phyloP scores from a whole-genome alignment of 2,329 filamentous ascomycete species.

The Botrytis squamosa region DNA sequence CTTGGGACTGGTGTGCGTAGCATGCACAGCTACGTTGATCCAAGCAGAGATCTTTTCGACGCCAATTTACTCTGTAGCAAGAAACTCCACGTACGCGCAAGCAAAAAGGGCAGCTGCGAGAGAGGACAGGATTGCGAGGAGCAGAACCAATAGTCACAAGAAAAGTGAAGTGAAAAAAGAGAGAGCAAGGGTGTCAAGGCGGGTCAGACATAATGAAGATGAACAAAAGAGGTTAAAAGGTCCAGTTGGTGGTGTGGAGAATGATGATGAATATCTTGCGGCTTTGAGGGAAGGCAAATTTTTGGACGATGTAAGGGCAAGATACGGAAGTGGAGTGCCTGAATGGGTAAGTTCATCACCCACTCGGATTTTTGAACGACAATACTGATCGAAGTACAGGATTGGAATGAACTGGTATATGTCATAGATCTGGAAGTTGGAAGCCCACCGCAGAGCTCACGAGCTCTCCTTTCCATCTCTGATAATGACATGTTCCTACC shows the following conservation, averaged over 20 bases:
- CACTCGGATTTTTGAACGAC: neutral
- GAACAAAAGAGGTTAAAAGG: neutral
- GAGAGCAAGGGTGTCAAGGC: neutral
- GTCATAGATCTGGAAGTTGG: conserved; percentile 22
- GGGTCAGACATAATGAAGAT: neutral
- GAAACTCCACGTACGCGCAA: conserved; percentile 14
- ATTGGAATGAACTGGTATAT: conserved; percentile 21
- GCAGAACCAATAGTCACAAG: conserved; percentile 15
- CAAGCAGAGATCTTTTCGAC: conserved; percentile 14
- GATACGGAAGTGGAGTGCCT: neutral
- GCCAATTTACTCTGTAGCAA: conserved; percentile 13
- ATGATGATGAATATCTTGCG: neutral
- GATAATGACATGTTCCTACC: conserved; percentile 15
- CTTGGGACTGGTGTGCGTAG: conserved; percentile 9
- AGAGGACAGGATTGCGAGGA: conserved; percentile 10
- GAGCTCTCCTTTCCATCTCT: conserved; percentile 16
- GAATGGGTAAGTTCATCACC: conserved; percentile 2
- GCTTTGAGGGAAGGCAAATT: neutral
- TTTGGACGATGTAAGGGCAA: conserved; percentile 3
- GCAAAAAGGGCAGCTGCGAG: neutral
- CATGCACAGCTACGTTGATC: conserved; percentile 1
- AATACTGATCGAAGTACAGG: conserved; percentile 12
- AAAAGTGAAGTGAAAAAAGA: neutral
- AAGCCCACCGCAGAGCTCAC: conserved; percentile 20
- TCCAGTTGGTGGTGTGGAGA: conserved; percentile 15